Percentiles rank a stretch among this genome's conserved stretches.
Evolutionary conservation across 2,329 filamentous ascomycete genomes (phyloP).

Genomic region (Calycina herbarum): DNA sequence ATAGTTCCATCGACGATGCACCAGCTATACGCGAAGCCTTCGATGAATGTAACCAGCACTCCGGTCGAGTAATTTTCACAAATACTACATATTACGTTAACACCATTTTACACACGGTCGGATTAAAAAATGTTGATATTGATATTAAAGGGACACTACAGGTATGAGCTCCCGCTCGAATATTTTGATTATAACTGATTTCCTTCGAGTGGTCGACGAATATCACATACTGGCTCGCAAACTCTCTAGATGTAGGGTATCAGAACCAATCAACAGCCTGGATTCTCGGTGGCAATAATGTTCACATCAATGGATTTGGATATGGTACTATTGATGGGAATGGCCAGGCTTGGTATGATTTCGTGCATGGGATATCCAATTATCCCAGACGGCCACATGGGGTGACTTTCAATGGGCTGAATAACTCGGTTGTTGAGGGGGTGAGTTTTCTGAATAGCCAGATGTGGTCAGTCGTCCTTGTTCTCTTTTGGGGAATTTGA

Average conservation of each 20-base stretch:
- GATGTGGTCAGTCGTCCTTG: constrained; percentile 50
- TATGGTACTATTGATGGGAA: constrained; percentile 58
- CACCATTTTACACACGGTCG: constrained; percentile 46
- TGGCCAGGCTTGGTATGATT: constrained; percentile 60
- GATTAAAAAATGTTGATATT: constrained; percentile 44
- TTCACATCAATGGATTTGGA: constrained; percentile 51
- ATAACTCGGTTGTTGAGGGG: constrained; percentile 49
- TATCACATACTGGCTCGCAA: constrained; percentile 52
- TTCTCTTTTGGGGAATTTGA: background rate
- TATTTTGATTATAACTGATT: constrained; percentile 26
- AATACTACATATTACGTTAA: constrained; percentile 47
- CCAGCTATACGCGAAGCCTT: constrained; percentile 46
- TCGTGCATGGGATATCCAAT: constrained; percentile 46
- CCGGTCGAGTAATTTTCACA: constrained; percentile 44
- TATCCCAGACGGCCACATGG: constrained; percentile 50
- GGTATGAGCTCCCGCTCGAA: background rate
- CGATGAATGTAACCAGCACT: constrained; percentile 39
- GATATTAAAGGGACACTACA: constrained; percentile 56
- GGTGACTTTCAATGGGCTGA: constrained; percentile 51
- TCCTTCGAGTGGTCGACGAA: constrained; percentile 43
- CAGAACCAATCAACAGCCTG: constrained; percentile 57
- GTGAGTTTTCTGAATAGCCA: constrained; percentile 56
- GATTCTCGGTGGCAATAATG: constrained; percentile 53
- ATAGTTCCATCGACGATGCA: constrained; percentile 38
- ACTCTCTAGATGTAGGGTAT: constrained; percentile 52